Evolutionary conservation across 1,284 basidiomycete genomes (phyloP), one percentile per base, ranked within the genome.

Genomic region (Pisolithus thermaeus): DNA sequence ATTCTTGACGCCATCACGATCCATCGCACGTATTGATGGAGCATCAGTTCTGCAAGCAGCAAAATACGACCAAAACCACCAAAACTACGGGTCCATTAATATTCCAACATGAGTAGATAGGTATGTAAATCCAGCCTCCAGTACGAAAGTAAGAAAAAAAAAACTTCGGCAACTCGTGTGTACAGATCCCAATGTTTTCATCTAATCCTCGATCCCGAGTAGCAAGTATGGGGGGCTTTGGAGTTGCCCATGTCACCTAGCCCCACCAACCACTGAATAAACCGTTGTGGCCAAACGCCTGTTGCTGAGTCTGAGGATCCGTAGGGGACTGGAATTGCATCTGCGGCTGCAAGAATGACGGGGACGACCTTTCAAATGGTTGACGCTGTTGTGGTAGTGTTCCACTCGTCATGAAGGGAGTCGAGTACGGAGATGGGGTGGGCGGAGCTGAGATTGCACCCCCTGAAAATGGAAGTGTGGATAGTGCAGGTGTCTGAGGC

Each of bases 271-370:
- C 54, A 1, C 43, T 36, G 22, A 52, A 62, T 8, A 32, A 51
- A 18, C 49, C 43, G 3, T 20, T 8, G 11, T 39, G 42, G 27
- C 52, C 58, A 18, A 38, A 37, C 25, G 47, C 52, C 23, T 55
- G 59, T 16, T 56, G 60, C 7, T 61, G 62, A 1, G 22, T 32
- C 18, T 58, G 59, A 3, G 50, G 59, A n/a, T 62, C 55, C 22
- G 28, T 20, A 12, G 25, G 42, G 14, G 27, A 45, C 22, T 38
- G 38, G 30, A 40, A 42, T n/a, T 40, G 44, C 39, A 14, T 18
- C 27, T 20, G 45, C n/a, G 49, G 47, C 42, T 53, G 52, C 42
- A 49, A 36, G 27, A 55, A 56, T 16, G 52, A 39, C 2, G 52
- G 46, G 14, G 59, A 49, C 4, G 40, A 52, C 18, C 14, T 16